Conservation (phyloP, 2,329 filamentous ascomycete genomes). For the Volutella citrinella region DNA sequence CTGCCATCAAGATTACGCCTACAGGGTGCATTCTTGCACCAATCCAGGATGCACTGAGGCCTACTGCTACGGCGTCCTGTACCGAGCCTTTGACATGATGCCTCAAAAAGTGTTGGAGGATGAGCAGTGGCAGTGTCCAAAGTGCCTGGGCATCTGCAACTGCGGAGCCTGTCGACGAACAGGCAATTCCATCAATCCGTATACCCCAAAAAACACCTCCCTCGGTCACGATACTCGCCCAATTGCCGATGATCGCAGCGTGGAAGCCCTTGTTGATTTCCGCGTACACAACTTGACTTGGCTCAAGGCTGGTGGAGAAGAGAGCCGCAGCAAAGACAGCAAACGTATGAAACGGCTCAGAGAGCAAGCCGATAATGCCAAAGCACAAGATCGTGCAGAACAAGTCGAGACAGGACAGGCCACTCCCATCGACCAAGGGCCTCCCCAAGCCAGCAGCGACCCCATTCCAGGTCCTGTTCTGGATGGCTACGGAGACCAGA, state of each 20-base stretch:
- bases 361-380: conserved; percentile 55
- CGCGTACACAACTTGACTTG: conserved; percentile 82
- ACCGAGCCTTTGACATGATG: conserved; percentile 86
- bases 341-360: conserved; percentile 56
- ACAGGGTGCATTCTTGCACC: conserved; percentile 81
- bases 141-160: conserved; percentile 82
- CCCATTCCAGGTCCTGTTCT: conserved; percentile 8
- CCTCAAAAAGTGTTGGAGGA: conserved; percentile 80
- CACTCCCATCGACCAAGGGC: conserved; percentile 12
- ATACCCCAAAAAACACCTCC: conserved; percentile 81
- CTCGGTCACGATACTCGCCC: conserved; percentile 89
- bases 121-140: conserved; percentile 83
- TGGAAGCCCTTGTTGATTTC: conserved; percentile 90
- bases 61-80: conserved; percentile 93
- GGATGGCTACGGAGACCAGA: conserved; percentile 30
- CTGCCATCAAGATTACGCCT: conserved; percentile 72
- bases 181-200: conserved; percentile 68
- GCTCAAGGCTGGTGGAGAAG: conserved; percentile 62
- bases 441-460: conserved; percentile 5
- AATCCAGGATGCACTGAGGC: conserved; percentile 65
- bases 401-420: conserved; percentile 25
- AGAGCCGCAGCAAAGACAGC: conserved; percentile 54
- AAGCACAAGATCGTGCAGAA: conserved; percentile 45
- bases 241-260: conserved; percentile 85
- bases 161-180: conserved; percentile 72